A percentile compares a stretch with the other conserved stretches of the same genome.
Conservation (phyloP, 2,329 filamentous ascomycete species). For the Aspergillus melleus region DNA sequence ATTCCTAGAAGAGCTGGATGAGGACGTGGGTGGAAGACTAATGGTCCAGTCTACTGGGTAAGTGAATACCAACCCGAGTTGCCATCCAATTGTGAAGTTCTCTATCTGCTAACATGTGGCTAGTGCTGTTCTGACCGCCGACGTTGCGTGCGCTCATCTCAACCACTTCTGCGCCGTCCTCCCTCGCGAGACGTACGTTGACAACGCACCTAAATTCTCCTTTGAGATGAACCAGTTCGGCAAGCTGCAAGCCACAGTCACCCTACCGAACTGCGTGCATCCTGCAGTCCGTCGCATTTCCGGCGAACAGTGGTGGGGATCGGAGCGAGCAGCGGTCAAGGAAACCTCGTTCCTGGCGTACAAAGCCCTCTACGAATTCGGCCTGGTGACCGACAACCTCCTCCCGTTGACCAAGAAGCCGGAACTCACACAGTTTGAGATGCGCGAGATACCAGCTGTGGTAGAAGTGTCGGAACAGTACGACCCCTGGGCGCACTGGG, state of each 20-base stretch:
- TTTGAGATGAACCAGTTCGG: conserved; percentile 23
- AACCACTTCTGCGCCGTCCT: conserved; percentile 75
- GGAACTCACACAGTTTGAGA: conserved; percentile 14
- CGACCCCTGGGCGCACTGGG: conserved; percentile 32
- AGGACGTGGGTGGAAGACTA: conserved; percentile 41
- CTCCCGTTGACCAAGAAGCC: conserved; percentile 57
- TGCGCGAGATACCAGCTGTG: conserved; percentile 18
- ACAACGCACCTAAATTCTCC: conserved; percentile 66
- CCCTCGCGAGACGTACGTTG: conserved; percentile 57
- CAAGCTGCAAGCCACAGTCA: conserved; percentile 57
- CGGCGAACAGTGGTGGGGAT: conserved; percentile 62
- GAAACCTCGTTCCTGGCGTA: conserved; percentile 86
- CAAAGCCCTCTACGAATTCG: conserved; percentile 64
- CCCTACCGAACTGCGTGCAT: conserved; percentile 71
- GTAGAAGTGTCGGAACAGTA: conserved; percentile 28
- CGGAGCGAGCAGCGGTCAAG: conserved; percentile 70
- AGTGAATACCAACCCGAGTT: not conserved
- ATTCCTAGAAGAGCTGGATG: conserved; percentile 50
- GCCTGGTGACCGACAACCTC: conserved; percentile 75
- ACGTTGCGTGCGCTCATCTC: conserved; percentile 74
- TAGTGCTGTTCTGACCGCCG: conserved; percentile 68
- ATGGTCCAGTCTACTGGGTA: conserved; percentile 38
- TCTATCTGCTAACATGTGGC: not conserved
- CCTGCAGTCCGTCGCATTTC: conserved; percentile 56
- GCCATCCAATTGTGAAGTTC: not conserved